Evolutionary conservation across 2,329 filamentous ascomycete species (phyloP), one percentile per base, ranked within the genome.

Genomic region (Torrubiellomyces zombiae): DNA sequence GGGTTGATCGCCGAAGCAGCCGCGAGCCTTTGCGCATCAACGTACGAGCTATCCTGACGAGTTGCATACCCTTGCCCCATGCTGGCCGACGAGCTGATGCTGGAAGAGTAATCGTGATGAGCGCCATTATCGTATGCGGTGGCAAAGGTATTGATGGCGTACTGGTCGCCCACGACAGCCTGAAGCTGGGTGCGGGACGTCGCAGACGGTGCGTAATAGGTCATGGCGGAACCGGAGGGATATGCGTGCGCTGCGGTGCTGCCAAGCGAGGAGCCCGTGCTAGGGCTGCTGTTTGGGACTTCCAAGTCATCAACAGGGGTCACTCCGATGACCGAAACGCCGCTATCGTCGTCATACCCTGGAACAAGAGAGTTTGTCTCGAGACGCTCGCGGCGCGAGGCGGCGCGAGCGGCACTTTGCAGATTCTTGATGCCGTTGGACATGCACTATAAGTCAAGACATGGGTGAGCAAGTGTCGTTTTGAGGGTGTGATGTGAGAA

Each of bases 391-490:
- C 73, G 73, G 35, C 73, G 68, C 30, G 67, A 60, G 29, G 66
- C 69, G 28, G 73, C 65, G 32, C 77, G 68, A 35, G 72, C 63
- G 26, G 71, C 67, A 38, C 72, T 70, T 45, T 76, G 73, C 29
- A 89, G 63, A 48, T 80, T 83, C 55, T 83, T 86, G 39, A 86
- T 58, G 18, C 81, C 80, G 43, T 77, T 78, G 46, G 77, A 73
- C 72, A 89, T 80, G 53, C 77, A 82, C 79, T 86, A 36, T 23
- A 11, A 13, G 16, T 14, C 9, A 16, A 12, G 20, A 13, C 11
- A 21, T 15, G 20, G 11, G 3, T 15, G 10, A 19, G 7, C n/a
- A 4, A 3, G 17, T 9, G 18, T 7, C 13, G 8, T 6, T 15
- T 4, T 25, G 16, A 21, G 10, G 22, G 8, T 28, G 32, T 39